Evolutionary conservation across 495 filamentous ascomycete genomes (phyloP), one percentile per base, ranked within the genome.

Genomic region (Aspergillus campestris): DNA sequence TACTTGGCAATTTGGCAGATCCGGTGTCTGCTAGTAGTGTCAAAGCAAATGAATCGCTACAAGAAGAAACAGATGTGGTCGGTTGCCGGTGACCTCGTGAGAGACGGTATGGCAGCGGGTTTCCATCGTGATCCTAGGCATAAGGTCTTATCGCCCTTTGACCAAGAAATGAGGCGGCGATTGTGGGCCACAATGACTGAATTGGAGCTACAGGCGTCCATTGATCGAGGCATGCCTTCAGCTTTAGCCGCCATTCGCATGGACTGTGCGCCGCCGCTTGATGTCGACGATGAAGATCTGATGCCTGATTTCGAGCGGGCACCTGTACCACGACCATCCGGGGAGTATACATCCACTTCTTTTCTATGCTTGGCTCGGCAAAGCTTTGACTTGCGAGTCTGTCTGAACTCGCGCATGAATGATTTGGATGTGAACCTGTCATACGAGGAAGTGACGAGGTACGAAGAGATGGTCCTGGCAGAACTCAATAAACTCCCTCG

Each of bases 161-260:
- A 75, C 12, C 64, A 66, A 18, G 77, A 81, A 46, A 49, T 79
- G 38, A 64, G 77, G 8, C 63, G 78, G 31, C 58, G 79, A 28
- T 47, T 81, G 10, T 82, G 79, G 79, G 65, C 64, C 6, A 80
- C 77, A 3, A 72, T 82, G 8, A 49, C 74, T 6, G 79, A 82
- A 40, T 47, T 81, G 38, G 56, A 60, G 32, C 51, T 78, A 3
- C 78, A 80, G 48, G 59, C 73, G 1, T 71, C 72, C 2, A 49
- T 78, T 1, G 73, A 76, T 35, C 65, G 74, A 0, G 77, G 65
- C n/a, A 73, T 77, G 69, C 67, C 70, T 2, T 73, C 74, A 2
- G 63, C 62, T 24, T 68, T 78, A 5, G 71, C 70, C 0, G 57
- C 65, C 10, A 55, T 73, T 13, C 65, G 75, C 0, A 74, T 74